These are phyloP conservation scores for Fusarium pseudocircinatum DNA, from an alignment of 2,329 filamentous ascomycete genomes.

Conservation along the genomic window DNA sequence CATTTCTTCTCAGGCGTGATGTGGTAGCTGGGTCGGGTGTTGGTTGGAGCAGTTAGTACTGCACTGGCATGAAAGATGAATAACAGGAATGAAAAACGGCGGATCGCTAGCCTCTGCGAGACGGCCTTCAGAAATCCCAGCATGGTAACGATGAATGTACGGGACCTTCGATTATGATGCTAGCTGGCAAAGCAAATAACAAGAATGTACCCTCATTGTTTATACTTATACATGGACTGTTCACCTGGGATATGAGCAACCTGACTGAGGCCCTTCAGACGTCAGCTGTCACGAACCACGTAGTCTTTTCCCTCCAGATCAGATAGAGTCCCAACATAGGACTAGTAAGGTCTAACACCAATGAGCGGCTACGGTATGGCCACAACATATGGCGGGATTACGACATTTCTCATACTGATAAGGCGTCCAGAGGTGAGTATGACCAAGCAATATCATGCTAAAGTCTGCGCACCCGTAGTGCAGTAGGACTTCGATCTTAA, in stretches of 20 bases:
- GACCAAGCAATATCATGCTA: background rate
- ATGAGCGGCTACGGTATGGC: background rate
- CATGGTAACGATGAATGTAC: background rate
- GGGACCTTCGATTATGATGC: background rate
- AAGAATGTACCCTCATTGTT: fast-evolving
- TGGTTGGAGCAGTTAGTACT: background rate
- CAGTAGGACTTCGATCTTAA: fast-evolving
- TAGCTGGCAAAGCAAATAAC: fast-evolving
- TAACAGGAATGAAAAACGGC: background rate
- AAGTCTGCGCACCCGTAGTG: background rate
- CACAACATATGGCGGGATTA: background rate
- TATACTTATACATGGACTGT: background rate
- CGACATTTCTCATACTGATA: background rate
- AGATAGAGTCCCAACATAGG: background rate
- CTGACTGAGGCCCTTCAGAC: fast-evolving
- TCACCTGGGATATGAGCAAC: fast-evolving
- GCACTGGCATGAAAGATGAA: background rate
- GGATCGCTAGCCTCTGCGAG: background rate
- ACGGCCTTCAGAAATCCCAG: too few species aligned
- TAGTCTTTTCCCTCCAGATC: background rate
- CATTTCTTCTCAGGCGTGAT: background rate
- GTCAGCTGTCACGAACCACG: background rate
- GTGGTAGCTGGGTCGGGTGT: background rate
- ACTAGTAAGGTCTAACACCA: too few species aligned
- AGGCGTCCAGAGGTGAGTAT: background rate